Percentiles rank a stretch among this genome's conserved stretches.
These are phyloP conservation scores for Mycena leptocephala DNA, from an alignment of 768 basidiomycete genomes.

Conservation along the genomic window DNA sequence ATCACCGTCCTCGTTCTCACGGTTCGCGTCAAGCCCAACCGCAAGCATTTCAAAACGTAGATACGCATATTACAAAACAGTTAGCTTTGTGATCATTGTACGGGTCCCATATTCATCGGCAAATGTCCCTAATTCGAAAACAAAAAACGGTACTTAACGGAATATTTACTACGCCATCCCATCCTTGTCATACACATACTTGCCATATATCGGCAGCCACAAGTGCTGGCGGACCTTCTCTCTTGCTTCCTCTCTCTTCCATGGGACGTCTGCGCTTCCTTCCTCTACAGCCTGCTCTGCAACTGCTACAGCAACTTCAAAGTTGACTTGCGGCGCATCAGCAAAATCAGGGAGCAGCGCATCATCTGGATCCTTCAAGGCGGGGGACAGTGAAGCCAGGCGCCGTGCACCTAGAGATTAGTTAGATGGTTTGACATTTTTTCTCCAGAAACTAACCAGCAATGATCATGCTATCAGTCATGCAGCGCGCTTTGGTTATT, in stretches of 20 bases:
- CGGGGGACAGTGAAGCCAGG: slow-evolving; percentile 86
- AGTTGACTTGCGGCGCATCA: slow-evolving; percentile 81
- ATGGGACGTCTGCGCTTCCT: slow-evolving; percentile 73
- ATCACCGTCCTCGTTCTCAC: no score
- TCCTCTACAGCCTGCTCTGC: slow-evolving; percentile 85
- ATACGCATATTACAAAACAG: no score
- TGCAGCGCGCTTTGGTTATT: slow-evolving; percentile 70
- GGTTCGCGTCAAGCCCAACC: no score
- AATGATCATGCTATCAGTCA: slow-evolving; percentile 93
- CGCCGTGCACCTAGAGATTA: slow-evolving; percentile 63
- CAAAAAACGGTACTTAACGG: no score
- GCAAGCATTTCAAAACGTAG: no score
- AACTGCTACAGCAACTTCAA: slow-evolving; percentile 88
- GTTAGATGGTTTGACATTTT: neutral
- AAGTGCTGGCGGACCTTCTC: slow-evolving; percentile 63
- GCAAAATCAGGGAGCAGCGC: slow-evolving; percentile 85
- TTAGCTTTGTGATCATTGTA: no score
- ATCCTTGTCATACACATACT: slow-evolving; percentile 75
- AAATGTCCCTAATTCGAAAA: slow-evolving; percentile 9
- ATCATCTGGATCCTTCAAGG: slow-evolving; percentile 77
- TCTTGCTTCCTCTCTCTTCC: slow-evolving; percentile 72
- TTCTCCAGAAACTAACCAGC: slow-evolving; percentile 39
- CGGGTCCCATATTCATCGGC: no score
- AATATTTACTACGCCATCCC: slow-evolving; percentile 60
- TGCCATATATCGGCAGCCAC: slow-evolving; percentile 79